A percentile compares a stretch with the other conserved stretches of the same genome.
Evolutionary conservation across 129 eudicot species (phyloP).

Genomic region (Lonicera japonica): DNA sequence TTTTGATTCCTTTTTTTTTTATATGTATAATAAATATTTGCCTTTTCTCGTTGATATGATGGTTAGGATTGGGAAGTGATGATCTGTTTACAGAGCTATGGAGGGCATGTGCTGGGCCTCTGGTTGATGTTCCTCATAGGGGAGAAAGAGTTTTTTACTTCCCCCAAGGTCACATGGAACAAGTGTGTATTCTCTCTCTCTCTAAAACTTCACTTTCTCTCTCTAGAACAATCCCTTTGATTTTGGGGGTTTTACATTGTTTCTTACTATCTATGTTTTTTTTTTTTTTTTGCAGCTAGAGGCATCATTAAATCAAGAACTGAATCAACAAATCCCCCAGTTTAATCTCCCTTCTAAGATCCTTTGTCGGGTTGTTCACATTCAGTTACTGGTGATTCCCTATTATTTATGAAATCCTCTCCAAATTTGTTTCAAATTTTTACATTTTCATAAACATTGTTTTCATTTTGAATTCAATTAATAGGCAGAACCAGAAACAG

Average conservation of each 20-base stretch:
- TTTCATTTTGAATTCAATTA: background rate
- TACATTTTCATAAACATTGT: background rate
- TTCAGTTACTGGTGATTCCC: slow-evolving; percentile 38
- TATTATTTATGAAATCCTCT: background rate
- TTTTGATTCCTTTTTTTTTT: background rate
- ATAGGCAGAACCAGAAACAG: slow-evolving; percentile 63
- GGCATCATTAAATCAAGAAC: slow-evolving; percentile 53
- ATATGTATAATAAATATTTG: background rate
- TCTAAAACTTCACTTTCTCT: slow-evolving; percentile 1
- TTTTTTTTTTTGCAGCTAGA: slow-evolving; percentile 31
- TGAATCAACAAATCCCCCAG: slow-evolving; percentile 40
- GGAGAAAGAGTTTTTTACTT: slow-evolving; percentile 63
- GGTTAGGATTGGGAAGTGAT: slow-evolving; percentile 23
- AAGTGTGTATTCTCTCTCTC: slow-evolving; percentile 28
- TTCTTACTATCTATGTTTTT: background rate
- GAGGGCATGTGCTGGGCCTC: slow-evolving; percentile 84
- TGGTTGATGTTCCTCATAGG: slow-evolving; percentile 50
- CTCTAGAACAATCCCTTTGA: background rate
- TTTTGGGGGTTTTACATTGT: background rate
- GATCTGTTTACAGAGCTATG: slow-evolving; percentile 56
- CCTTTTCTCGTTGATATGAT: slow-evolving; percentile 6
- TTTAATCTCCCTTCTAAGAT: slow-evolving; percentile 54
- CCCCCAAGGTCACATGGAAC: slow-evolving; percentile 82
- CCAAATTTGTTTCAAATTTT: background rate
- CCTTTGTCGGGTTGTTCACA: slow-evolving; percentile 46